phyloP scores from a whole-genome alignment of 441 rosid genomes.

The Breynia disticha region DNA sequence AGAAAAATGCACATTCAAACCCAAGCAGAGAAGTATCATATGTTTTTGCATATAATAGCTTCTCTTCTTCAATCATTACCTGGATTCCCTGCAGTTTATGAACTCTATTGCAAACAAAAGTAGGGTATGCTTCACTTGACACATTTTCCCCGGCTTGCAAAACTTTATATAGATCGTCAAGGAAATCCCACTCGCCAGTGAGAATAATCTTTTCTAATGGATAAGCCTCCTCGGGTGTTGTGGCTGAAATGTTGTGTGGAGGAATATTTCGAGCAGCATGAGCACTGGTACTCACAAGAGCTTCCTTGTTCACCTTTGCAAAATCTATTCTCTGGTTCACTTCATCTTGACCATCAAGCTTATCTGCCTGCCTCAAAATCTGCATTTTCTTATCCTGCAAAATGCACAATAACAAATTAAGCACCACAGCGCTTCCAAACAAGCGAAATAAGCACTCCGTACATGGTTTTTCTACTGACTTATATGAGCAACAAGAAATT shows the following conservation, averaged over 20 bases:
- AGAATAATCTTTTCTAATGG: slow-evolving; percentile 67
- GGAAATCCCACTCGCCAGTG: slow-evolving; percentile 53
- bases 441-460: too few relatives aligned
- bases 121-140: slow-evolving; percentile 35
- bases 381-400: slow-evolving; percentile 35
- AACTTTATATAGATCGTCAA: slow-evolving; percentile 40
- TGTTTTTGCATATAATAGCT: background rate
- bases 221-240: slow-evolving; percentile 50
- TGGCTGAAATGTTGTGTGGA: slow-evolving; percentile 46
- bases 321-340: slow-evolving; percentile 29
- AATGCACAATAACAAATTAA: too few relatives aligned
- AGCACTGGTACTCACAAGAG: slow-evolving; percentile 34
- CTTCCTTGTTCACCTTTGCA: slow-evolving; percentile 36
- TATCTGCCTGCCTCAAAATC: slow-evolving; percentile 31
- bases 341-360: slow-evolving; percentile 31
- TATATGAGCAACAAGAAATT: too few relatives aligned
- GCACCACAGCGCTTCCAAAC: too few relatives aligned
- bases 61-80: slow-evolving; percentile 29
- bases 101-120: slow-evolving; percentile 66
- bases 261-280: slow-evolving; percentile 53
- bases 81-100: slow-evolving; percentile 34
- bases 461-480: too few relatives aligned
- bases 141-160: slow-evolving; percentile 23
- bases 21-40: background rate
- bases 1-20: too few relatives aligned